phyloP scores from a whole-genome alignment of 2,329 filamentous ascomycete genomes.

The Aspergillus sp. region DNA sequence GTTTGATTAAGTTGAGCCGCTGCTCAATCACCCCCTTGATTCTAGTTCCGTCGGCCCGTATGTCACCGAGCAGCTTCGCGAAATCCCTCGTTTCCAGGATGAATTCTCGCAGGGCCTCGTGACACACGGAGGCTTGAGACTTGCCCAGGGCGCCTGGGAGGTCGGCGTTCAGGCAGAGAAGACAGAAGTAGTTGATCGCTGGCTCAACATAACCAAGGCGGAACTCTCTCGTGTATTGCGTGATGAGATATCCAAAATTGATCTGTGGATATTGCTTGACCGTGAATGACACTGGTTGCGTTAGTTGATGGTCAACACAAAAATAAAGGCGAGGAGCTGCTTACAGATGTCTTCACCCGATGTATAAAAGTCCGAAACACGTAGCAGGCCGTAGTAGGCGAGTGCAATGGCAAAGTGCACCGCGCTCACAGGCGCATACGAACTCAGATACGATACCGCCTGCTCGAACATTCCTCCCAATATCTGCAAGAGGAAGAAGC shows the following conservation, averaged over 20 bases:
- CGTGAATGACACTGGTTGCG: constrained; percentile 42
- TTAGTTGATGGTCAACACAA: constrained; percentile 11
- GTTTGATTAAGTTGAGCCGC: constrained; percentile 68
- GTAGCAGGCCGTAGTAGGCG: constrained; percentile 78
- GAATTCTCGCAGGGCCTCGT: constrained; percentile 85
- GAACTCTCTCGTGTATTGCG: constrained; percentile 94
- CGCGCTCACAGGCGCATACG: constrained; percentile 83
- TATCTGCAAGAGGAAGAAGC: constrained; percentile 88
- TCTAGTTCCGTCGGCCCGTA: constrained; percentile 72
- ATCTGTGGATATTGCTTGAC: constrained; percentile 59
- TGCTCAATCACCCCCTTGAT: constrained; percentile 82
- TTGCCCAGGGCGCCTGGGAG: constrained; percentile 63
- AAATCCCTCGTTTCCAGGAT: constrained; percentile 97
- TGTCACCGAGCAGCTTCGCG: constrained; percentile 84
- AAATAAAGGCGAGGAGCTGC: constrained; percentile 14
- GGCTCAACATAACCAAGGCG: constrained; percentile 79
- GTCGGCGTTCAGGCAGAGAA: constrained; percentile 88
- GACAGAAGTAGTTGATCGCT: constrained; percentile 82
- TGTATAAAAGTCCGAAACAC: constrained; percentile 70
- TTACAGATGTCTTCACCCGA: constrained; percentile 59
- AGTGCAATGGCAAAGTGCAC: constrained; percentile 90
- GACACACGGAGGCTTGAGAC: constrained; percentile 72
- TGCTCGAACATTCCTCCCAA: constrained; percentile 90
- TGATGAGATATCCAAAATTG: constrained; percentile 88
- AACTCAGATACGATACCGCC: constrained; percentile 82